Evolutionary conservation across 495 filamentous ascomycete genomes (phyloP), one percentile per base, ranked within the genome.

Genomic region (Podospora anserina): DNA sequence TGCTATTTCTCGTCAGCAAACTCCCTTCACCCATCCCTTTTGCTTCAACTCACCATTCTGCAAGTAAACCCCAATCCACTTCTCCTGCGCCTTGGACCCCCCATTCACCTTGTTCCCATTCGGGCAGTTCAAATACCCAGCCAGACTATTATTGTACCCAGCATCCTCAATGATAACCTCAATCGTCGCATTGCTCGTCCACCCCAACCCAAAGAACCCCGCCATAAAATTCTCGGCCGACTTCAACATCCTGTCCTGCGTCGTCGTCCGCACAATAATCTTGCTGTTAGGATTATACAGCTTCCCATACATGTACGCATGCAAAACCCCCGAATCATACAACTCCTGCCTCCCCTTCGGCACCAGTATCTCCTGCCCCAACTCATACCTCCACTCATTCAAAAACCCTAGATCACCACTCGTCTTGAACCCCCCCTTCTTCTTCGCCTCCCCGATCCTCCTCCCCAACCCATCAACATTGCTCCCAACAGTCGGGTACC

Each of bases 61-160:
- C 2, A 86, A 75, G 73, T 93, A 91, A 44, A 85, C 79, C 0
- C 76, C 72, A 0, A 80, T 80, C 83, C 88, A 95, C 1, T 74
- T 78, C 3, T 71, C 71, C 66, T 87, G 84, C 0, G 88, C 85
- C 2, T 78, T 71, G 54, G 81, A 74, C 4, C 82, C 87, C 0
- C 82, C 77, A 1, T 73, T 76, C 27, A 80, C 75, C 63, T 87
- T 83, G 72, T 89, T 91, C 53, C 85, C 80, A 39, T 86, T 85
- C 66, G 91, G 89, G 63, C 89, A 78, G 57, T 75, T 76, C 19
- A 72, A 28, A 34, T 72, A 69, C 2, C 77, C 77, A 0, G 77
- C 87, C 0, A 96, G 83, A 18, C 90, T 91, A 69, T 95, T 94
- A 76, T 96, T 95, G 34, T 82, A 85, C 5, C 81, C 83, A 2